phyloP scores from a whole-genome alignment of 2,329 filamentous ascomycete genomes.

The Talaromyces sp. region DNA sequence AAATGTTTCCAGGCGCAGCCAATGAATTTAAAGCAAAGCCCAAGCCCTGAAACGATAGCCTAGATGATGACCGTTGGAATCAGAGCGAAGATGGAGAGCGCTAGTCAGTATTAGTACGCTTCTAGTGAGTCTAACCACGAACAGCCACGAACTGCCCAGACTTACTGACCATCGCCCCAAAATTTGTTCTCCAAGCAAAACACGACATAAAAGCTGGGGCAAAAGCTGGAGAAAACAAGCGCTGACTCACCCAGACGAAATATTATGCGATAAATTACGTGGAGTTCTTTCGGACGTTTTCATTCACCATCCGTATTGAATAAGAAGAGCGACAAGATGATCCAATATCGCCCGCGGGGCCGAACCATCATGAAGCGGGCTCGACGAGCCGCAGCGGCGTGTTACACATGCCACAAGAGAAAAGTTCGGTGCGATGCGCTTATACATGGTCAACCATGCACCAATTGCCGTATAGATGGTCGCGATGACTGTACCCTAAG shows the following conservation, averaged over 20 bases:
- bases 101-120: background rate
- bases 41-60: background rate
- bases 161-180: background rate
- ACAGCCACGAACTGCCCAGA: background rate
- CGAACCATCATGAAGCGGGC: slow-evolving; percentile 22
- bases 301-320: background rate
- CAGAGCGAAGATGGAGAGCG: background rate
- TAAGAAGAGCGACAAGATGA: background rate
- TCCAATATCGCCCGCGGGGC: background rate
- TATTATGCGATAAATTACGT: background rate
- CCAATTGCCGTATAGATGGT: slow-evolving; percentile 53
- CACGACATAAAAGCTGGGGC: background rate
- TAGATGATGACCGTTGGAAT: background rate
- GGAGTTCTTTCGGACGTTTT: background rate
- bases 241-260: background rate
- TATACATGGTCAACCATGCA: slow-evolving; percentile 43
- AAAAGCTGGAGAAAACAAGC: background rate
- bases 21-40: background rate
- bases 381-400: slow-evolving; percentile 32
- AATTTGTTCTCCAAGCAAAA: background rate
- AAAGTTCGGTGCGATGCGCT: slow-evolving; percentile 33
- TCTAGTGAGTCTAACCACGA: background rate
- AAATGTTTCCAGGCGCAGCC: background rate
- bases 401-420: slow-evolving; percentile 33
- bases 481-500: slow-evolving; percentile 30